Evolutionary conservation across 208 protist species (phyloP).

Genomic region (Naegleria fowleri): DNA sequence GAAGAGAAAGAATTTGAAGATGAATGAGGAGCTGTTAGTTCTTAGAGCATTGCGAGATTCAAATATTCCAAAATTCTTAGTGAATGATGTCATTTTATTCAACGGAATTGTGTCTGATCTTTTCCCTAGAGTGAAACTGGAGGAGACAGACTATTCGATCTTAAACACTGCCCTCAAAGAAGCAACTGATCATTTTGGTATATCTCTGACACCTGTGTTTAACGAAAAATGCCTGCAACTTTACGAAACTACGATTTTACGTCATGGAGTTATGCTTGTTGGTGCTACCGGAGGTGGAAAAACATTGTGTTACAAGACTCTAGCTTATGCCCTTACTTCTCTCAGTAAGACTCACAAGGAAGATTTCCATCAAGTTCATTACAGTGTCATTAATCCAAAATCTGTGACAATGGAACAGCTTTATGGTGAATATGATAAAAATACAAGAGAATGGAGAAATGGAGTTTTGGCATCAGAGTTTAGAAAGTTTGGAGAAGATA

Average conservation of each 20-base stretch:
- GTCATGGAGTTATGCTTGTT: slow-evolving; percentile 96
- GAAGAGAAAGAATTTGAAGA: slow-evolving; percentile 73
- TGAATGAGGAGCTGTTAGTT: slow-evolving; percentile 85
- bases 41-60: slow-evolving; percentile 89
- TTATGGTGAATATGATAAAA: slow-evolving; percentile 92
- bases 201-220: slow-evolving; percentile 68
- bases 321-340: slow-evolving; percentile 68
- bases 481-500: slow-evolving; percentile 75
- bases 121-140: slow-evolving; percentile 87
- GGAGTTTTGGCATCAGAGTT: slow-evolving; percentile 90
- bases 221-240: slow-evolving; percentile 94
- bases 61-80: slow-evolving; percentile 96
- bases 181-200: slow-evolving; percentile 27
- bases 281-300: slow-evolving; percentile 91
- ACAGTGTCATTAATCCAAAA: slow-evolving; percentile 88
- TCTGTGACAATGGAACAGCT: slow-evolving; percentile 95
- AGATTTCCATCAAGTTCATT: slow-evolving; percentile 74
- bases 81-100: slow-evolving; percentile 84
- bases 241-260: slow-evolving; percentile 94
- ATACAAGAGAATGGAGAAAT: slow-evolving; percentile 91
- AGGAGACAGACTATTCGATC: slow-evolving; percentile 81
- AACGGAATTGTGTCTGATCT: slow-evolving; percentile 95
- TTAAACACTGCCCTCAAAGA: slow-evolving; percentile 53
- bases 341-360: slow-evolving; percentile 57
- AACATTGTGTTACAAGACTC: slow-evolving; percentile 74